Conservation (phyloP, 2,329 filamentous ascomycete species). For the Chrysoporthe puriensis region DNA sequence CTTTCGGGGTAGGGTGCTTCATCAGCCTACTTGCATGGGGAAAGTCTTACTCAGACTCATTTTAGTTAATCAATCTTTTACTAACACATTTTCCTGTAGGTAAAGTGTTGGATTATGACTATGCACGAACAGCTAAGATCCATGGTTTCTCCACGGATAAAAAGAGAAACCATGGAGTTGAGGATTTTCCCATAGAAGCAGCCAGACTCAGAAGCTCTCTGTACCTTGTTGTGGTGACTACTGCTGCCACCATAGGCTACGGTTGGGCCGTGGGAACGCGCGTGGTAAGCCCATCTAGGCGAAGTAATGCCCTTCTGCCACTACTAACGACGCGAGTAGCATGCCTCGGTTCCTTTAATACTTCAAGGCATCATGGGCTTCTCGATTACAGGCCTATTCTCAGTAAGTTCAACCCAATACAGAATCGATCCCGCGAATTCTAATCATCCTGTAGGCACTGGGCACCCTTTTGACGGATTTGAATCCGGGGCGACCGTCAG, state of each 20-base stretch:
- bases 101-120: constrained; percentile 12
- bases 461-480: constrained; percentile 27
- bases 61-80: not conserved
- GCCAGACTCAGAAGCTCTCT: constrained; percentile 16
- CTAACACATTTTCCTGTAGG: constrained; percentile 4
- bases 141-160: not conserved
- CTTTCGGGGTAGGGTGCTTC: constrained; percentile 30
- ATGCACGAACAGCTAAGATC: not conserved
- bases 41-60: not conserved
- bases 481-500: constrained; percentile 31
- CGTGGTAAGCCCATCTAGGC: not conserved
- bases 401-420: not conserved
- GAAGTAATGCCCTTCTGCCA: not conserved
- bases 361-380: constrained; percentile 14
- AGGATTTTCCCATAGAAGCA: not conserved
- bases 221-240: constrained; percentile 11
- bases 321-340: not conserved
- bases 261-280: constrained; percentile 13
- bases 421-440: no score
- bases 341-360: constrained; percentile 12
- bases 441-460: not conserved
- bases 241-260: constrained; percentile 17
- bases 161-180: not conserved
- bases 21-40: constrained; percentile 30
- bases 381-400: constrained; percentile 15